phyloP scores from a whole-genome alignment of 805 yeast species.

The Schizosaccharomyces lindneri region DNA sequence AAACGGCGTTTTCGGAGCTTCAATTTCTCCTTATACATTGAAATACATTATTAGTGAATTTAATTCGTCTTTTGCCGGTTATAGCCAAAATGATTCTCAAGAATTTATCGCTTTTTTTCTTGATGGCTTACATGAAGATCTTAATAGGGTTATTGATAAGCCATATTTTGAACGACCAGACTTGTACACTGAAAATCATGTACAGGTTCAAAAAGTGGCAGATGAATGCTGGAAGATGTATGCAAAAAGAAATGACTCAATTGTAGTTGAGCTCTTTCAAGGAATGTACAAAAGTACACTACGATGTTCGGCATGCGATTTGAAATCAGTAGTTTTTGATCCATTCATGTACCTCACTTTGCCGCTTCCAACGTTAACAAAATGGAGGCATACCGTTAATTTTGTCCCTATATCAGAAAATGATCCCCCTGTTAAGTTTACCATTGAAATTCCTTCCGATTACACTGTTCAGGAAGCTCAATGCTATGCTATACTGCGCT shows the following conservation, averaged over 20 bases:
- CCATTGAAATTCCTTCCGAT: slow-evolving; percentile 46
- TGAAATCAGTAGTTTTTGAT: slow-evolving; percentile 70
- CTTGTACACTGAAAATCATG: slow-evolving; percentile 28
- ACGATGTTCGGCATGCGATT: slow-evolving; percentile 61
- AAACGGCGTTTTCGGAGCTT: not conserved
- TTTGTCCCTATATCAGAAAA: slow-evolving; percentile 27
- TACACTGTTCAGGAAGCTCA: slow-evolving; percentile 41
- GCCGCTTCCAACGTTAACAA: slow-evolving; percentile 56
- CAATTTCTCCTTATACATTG: slow-evolving; percentile 17
- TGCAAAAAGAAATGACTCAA: slow-evolving; percentile 56
- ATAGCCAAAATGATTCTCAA: slow-evolving; percentile 80
- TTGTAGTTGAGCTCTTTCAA: slow-evolving; percentile 62
- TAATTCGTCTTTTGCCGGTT: slow-evolving; percentile 55
- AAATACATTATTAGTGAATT: slow-evolving; percentile 55
- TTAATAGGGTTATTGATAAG: slow-evolving; percentile 57
- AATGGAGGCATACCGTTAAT: slow-evolving; percentile 43
- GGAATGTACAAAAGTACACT: slow-evolving; percentile 80
- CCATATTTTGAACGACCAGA: slow-evolving; percentile 79
- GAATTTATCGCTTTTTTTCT: slow-evolving; percentile 70
- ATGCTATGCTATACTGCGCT: slow-evolving; percentile 20
- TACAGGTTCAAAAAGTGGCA: slow-evolving; percentile 34
- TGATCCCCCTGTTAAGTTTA: slow-evolving; percentile 23
- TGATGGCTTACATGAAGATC: slow-evolving; percentile 79
- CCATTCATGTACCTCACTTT: slow-evolving; percentile 77
- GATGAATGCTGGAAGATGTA: slow-evolving; percentile 59